phyloP scores from a whole-genome alignment of 2,329 filamentous ascomycete genomes.

The Knufia fluminis region DNA sequence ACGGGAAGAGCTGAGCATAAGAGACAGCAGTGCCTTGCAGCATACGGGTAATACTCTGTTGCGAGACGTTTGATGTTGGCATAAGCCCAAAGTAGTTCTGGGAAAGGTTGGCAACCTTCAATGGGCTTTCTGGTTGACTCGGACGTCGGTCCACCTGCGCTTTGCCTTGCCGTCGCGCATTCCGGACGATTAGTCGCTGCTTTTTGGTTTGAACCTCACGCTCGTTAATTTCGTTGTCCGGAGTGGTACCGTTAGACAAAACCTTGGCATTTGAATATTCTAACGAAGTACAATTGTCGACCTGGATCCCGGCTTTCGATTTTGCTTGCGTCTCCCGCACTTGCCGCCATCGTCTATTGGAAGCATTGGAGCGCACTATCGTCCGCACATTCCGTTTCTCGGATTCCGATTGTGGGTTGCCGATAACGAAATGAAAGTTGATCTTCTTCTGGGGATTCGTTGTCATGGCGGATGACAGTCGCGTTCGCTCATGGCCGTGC shows the following conservation, averaged over 20 bases:
- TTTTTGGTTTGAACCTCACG: constrained; percentile 3
- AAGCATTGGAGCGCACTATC: constrained; percentile 24
- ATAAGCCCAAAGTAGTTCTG: constrained; percentile 9
- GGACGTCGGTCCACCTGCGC: neutral
- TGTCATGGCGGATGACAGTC: neutral
- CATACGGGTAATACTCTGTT: constrained; percentile 1
- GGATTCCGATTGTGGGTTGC: constrained; percentile 15
- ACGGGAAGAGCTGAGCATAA: constrained; percentile 14
- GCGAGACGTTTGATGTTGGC: constrained; percentile 10
- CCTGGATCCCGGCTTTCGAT: neutral
- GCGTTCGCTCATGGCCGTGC: neutral
- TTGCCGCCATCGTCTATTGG: constrained; percentile 24
- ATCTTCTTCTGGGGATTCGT: neutral
- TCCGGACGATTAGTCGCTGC: neutral
- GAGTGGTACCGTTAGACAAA: constrained; percentile 3
- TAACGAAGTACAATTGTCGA: neutral
- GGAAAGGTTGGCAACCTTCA: neutral
- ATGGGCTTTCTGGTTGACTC: constrained; percentile 8
- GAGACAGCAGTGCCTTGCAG: constrained; percentile 1
- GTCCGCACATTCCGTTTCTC: constrained; percentile 19
- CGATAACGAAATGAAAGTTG: constrained; percentile 19
- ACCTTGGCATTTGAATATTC: constrained; percentile 10
- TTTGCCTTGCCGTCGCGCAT: neutral
- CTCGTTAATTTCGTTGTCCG: constrained; percentile 11
- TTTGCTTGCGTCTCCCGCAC: constrained; percentile 12